Conservation (phyloP, 768 basidiomycete genomes). For the Suillus fuscotomentosus region DNA sequence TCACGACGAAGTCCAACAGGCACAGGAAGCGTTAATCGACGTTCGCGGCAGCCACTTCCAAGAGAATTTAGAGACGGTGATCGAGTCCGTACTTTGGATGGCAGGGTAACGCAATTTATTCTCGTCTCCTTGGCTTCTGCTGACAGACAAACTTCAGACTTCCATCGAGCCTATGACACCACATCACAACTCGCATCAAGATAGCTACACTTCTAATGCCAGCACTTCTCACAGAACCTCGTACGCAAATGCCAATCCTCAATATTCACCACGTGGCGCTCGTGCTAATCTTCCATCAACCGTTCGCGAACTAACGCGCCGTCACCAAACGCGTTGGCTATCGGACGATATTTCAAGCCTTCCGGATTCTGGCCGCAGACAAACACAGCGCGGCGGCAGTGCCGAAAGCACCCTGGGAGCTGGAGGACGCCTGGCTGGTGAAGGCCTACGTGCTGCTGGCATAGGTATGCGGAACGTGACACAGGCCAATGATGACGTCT, state of each 20-base stretch:
- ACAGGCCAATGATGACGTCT: constrained; percentile 36
- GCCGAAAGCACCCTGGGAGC: constrained; percentile 61
- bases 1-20: constrained; percentile 50
- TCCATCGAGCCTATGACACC: constrained; percentile 41
- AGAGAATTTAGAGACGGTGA: constrained; percentile 41
- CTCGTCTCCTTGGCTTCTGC: constrained; percentile 4
- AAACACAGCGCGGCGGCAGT: constrained; percentile 62
- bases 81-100: constrained; percentile 35
- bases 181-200: constrained; percentile 25
- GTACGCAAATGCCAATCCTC: constrained; percentile 21
- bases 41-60: constrained; percentile 49
- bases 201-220: constrained; percentile 18
- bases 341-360: constrained; percentile 45
- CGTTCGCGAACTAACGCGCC: constrained; percentile 46
- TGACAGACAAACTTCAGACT: constrained; percentile 18
- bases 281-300: constrained; percentile 41
- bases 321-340: constrained; percentile 53
- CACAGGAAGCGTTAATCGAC: constrained; percentile 28
- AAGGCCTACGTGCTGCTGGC: constrained; percentile 71
- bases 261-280: constrained; percentile 29
- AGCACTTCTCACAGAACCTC: constrained; percentile 24
- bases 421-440: constrained; percentile 56
- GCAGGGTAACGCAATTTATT: constrained; percentile 33
- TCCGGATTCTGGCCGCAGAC: constrained; percentile 43
- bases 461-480: constrained; percentile 41